phyloP scores from a whole-genome alignment of 2,329 filamentous ascomycete genomes.

The Grosmannia clavigera region DNA sequence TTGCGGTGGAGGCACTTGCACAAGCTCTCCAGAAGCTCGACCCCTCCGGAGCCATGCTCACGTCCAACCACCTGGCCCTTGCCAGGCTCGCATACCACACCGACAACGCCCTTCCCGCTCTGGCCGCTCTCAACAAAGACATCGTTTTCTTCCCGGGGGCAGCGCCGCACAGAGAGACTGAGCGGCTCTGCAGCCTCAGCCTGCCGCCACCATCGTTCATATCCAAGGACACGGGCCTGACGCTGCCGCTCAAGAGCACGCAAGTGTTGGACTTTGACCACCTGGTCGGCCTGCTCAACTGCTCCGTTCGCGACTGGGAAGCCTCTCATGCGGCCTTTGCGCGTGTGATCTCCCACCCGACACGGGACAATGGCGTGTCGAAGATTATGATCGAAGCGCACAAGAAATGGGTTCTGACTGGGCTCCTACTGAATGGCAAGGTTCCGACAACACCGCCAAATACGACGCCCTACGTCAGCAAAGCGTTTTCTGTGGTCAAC shows the following conservation, averaged over 20 bases:
- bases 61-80: conserved; percentile 14
- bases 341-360: conserved; percentile 55
- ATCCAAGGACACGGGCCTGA: conserved; percentile 43
- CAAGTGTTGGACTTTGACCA: conserved; percentile 57
- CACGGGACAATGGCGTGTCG: conserved; percentile 49
- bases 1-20: conserved; percentile 33
- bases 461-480: conserved; percentile 38
- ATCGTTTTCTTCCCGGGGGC: conserved; percentile 53
- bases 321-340: conserved; percentile 51
- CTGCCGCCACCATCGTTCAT: conserved; percentile 45
- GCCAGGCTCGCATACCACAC: conserved; percentile 37
- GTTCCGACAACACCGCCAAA: conserved; percentile 37
- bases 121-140: conserved; percentile 50
- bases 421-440: conserved; percentile 57
- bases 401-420: conserved; percentile 78
- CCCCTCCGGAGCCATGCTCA: conserved; percentile 31
- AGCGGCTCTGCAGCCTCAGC: conserved; percentile 29
- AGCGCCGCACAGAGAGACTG: conserved; percentile 15
- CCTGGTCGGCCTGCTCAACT: conserved; percentile 55
- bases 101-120: conserved; percentile 37
- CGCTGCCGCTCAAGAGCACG: conserved; percentile 35
- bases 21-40: conserved; percentile 53
- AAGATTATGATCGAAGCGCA: conserved; percentile 80
- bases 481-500: conserved; percentile 43
- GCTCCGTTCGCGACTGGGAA: conserved; percentile 47